Conservation (phyloP, 1,284 basidiomycete species). For the Sphagnurus paluster region DNA sequence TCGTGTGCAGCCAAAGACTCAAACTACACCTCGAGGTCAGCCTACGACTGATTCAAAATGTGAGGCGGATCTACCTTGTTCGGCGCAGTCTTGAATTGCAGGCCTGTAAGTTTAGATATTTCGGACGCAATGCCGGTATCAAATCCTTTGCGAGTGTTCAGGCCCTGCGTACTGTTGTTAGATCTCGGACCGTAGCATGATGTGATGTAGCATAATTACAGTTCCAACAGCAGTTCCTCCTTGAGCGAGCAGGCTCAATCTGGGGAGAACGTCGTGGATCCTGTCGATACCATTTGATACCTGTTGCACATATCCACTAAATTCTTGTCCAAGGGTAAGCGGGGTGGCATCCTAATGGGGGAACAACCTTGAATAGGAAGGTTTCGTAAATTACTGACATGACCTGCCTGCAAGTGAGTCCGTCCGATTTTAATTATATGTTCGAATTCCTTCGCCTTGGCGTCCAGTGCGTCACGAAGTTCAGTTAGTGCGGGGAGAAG, state of each 20-base stretch:
- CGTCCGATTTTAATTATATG: constrained; percentile 99
- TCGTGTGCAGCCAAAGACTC: constrained; percentile 97
- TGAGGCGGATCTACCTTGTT: constrained; percentile 74
- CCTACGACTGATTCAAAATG: not conserved
- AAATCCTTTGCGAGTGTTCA: constrained; percentile 97
- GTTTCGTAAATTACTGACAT: not conserved
- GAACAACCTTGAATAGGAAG: constrained; percentile 2
- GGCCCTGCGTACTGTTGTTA: constrained; percentile 58
- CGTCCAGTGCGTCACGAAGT: constrained; percentile 82
- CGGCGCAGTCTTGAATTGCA: constrained; percentile 93
- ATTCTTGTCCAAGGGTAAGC: constrained; percentile 97
- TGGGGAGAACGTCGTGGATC: constrained; percentile 81
- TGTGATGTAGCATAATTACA: constrained; percentile 43
- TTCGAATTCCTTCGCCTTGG: constrained; percentile 81
- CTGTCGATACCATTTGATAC: constrained; percentile 90
- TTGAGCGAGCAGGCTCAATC: constrained; percentile 91
- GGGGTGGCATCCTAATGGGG: constrained; percentile 91
- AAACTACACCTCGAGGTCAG: constrained; percentile 54
- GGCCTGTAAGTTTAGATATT: constrained; percentile 89
- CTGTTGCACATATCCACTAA: constrained; percentile 98
- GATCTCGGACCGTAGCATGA: too few species aligned
- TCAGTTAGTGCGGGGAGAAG: constrained; percentile 87
- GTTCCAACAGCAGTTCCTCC: constrained; percentile 99
- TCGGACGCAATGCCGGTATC: constrained; percentile 93
- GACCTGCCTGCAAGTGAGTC: constrained; percentile 84